Percentiles rank a stretch among this genome's conserved stretches.
Evolutionary conservation across 306 rosid species (phyloP).

Genomic region (Pachyrhizus erosus): DNA sequence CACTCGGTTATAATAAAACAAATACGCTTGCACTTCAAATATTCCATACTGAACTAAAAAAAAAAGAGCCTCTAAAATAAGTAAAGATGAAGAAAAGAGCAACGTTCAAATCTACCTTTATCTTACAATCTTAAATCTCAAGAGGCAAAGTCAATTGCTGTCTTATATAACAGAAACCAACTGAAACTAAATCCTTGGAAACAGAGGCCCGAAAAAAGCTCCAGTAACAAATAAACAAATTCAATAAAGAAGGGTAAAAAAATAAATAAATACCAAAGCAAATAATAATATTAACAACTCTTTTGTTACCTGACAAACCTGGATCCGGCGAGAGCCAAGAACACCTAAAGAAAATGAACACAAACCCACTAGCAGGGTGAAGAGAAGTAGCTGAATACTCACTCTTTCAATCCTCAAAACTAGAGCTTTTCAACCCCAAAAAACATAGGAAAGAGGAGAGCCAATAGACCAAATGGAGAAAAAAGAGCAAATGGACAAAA

Average conservation of each 20-base stretch:
- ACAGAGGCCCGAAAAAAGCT: slow-evolving; percentile 46
- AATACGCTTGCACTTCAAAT: slow-evolving; percentile 20
- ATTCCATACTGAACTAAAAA: neutral
- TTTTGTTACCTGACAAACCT: slow-evolving; percentile 56
- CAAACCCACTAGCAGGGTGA: slow-evolving; percentile 46
- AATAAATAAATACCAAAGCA: neutral
- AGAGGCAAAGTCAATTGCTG: slow-evolving; percentile 37
- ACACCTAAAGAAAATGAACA: slow-evolving; percentile 42
- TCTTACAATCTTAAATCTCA: slow-evolving; percentile 33
- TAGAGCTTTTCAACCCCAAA: slow-evolving; percentile 48
- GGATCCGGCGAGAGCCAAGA: slow-evolving; percentile 71
- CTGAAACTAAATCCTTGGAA: slow-evolving; percentile 37
- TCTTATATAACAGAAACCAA: slow-evolving; percentile 39
- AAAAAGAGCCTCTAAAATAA: slow-evolving; percentile 28
- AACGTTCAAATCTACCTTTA: slow-evolving; percentile 40
- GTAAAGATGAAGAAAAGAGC: slow-evolving; percentile 45
- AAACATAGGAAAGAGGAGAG: slow-evolving; percentile 14
- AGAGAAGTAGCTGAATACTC: slow-evolving; percentile 44
- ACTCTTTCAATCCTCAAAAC: slow-evolving; percentile 39
- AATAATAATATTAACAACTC: slow-evolving; percentile 34
- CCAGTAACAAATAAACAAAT: slow-evolving; percentile 20
- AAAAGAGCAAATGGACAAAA: neutral
- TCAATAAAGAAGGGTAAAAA: slow-evolving; percentile 32
- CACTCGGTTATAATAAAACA: slow-evolving; percentile 18
- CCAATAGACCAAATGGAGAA: slow-evolving; percentile 41